Conservation (phyloP, 805 yeast species). For the Limtongia smithiae region DNA sequence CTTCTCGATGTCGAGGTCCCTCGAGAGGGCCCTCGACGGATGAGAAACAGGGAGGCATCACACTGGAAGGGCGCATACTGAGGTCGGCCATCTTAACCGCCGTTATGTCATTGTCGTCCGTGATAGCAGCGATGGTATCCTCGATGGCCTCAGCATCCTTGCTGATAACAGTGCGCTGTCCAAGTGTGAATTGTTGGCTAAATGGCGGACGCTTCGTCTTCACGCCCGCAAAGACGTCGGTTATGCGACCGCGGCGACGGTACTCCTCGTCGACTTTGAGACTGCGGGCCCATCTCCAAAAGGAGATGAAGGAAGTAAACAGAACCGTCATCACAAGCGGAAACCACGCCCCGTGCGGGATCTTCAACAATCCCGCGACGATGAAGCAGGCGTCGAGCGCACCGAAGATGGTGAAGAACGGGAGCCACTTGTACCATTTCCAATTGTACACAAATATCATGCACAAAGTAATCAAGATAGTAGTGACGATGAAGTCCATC, state of each 20-base stretch:
- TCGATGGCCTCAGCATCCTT: not conserved
- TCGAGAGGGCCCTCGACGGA: too few species aligned
- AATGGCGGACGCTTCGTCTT: slow-evolving; percentile 12
- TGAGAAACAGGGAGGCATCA: too few species aligned
- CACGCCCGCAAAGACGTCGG: slow-evolving; percentile 40
- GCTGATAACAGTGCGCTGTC: not conserved
- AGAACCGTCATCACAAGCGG: slow-evolving; percentile 48
- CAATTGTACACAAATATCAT: slow-evolving; percentile 46
- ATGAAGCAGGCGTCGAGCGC: slow-evolving; percentile 49
- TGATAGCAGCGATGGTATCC: too few species aligned
- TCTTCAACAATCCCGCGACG: slow-evolving; percentile 49
- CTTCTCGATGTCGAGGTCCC: too few species aligned
- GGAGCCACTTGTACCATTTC: slow-evolving; percentile 38
- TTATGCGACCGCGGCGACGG: slow-evolving; percentile 37
- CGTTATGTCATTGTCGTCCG: too few species aligned
- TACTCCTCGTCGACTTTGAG: slow-evolving; percentile 43
- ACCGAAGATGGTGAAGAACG: slow-evolving; percentile 42
- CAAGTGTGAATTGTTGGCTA: not conserved
- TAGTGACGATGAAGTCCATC: slow-evolving; percentile 53
- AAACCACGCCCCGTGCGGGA: slow-evolving; percentile 62
- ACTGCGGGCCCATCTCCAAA: slow-evolving; percentile 51
- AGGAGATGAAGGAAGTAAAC: slow-evolving; percentile 39
- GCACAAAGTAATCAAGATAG: slow-evolving; percentile 45
- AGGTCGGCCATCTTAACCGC: too few species aligned
- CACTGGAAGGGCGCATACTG: too few species aligned